Base-by-base conservation (phyloP, 176 grass and related monocot genomes). In the Olyra latifolia region DNA sequence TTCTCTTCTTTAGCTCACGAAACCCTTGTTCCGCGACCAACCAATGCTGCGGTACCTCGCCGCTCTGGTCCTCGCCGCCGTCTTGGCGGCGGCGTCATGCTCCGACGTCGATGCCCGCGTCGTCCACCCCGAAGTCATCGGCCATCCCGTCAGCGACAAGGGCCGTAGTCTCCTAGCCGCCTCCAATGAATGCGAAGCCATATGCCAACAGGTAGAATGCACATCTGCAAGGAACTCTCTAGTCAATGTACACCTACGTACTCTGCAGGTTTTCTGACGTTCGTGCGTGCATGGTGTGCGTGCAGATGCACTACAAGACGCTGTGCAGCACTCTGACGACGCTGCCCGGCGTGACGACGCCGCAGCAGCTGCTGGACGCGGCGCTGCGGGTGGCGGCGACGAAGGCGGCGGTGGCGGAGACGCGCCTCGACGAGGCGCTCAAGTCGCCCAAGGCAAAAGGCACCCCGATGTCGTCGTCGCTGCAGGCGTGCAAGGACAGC, bases 401-500 rank as follows among this genome's bases (percentile, higher is more conserved):
- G 9, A 91, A 91, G 86, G 83, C 83, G 6, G 57, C 39, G 22
- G 62, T 70, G 82, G 79, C 86, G 28, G 60, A 32, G 78, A 42
- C 20, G 60, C 62, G 84, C 69, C 82, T 85, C 1, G 74, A 49
- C 27, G 2, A n/a, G 16, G 72, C 11, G 43, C 11, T 82, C 0
- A 66, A 27, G 68, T 7, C 46, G 39, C 6, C 65, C 19, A 15
- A 9, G 41, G 82, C 1, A 1, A 25, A 40, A 24, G 70, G 46
- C 24, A 52, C 9, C 1, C 43, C 45, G 11, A 45, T 83, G 69
- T 3, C 25, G 40, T 81, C 79, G 74, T 30, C 48, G 45, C 74
- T 92, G 52, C 30, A 66, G 16, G 69, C 86, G 72, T 92, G 86
- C 90, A 85, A 27, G 82, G 74, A 75, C 14, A 86, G 79, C 79